Evolutionary conservation across 192 early-diverging fungal species (phyloP), one percentile per base, ranked within the genome.

Genomic region (Mortierella alpina): DNA sequence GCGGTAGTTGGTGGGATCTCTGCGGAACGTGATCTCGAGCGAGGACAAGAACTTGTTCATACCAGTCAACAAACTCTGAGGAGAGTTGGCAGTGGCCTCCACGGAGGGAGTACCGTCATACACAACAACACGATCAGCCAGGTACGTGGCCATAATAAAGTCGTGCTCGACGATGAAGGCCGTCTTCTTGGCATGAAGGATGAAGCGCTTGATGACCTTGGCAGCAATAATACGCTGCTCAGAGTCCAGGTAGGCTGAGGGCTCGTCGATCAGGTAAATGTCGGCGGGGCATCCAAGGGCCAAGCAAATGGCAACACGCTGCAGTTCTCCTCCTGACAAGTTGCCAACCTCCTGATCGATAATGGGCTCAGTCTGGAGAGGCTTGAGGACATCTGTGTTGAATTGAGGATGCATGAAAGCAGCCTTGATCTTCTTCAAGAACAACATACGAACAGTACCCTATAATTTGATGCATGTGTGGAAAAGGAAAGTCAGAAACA

Each of bases 111-210:
- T 86, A 83, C 96, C 97, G 12, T 95, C 95, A 84, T 96, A 97
- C 10, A 99, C 96, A 81, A 99, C 93, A 22, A 97, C 96, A 83
- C 95, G 91, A 82, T 98, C 96, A 42, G 97, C 97, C 65, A 99
- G 86, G 75, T 99, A 99, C 7, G 96, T 98, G 11, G 95, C 96
- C 97, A 99, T 99, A 82, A 97, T 97, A 82, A 99, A 98, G 88
- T 99, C 97, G 92, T 97, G 97, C 92, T 98, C 97, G 59, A 98
- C 97, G 52, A 98, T 91, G 83, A 99, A 99, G 31, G 96, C 97
- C 10, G 97, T 99, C 88, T 95, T 95, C 85, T 97, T 96, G 72
- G 92, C 89, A 88, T 97, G 95, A 75, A 99, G 84, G 66, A 99
- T 97, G 87, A 95, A 99, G 53, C 92, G 92, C 89, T 99, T 99